Conservation (phyloP, 2,329 filamentous ascomycete species). For the Talaromyces rugulosus region DNA sequence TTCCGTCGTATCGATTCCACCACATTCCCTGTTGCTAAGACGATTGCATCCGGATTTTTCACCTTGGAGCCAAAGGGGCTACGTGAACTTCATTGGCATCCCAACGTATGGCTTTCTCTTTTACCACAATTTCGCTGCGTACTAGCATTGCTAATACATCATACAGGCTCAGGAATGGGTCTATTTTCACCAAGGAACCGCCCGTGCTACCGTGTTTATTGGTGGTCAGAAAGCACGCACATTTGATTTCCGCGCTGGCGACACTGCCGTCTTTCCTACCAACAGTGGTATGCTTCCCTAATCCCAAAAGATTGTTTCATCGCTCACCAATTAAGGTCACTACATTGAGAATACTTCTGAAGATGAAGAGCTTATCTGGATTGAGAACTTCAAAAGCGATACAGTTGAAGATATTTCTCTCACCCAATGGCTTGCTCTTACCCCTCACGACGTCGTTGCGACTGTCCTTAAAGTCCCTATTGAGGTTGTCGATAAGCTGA, state of each 20-base stretch:
- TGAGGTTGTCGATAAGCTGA: constrained; percentile 53
- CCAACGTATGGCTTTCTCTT: constrained; percentile 48
- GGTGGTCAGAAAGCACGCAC: constrained; percentile 59
- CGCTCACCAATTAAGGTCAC: constrained; percentile 41
- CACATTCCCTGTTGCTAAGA: constrained; percentile 64
- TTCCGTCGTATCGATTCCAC: constrained; percentile 63
- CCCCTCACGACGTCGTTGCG: constrained; percentile 59
- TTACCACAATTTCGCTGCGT: not conserved
- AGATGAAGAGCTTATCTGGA: constrained; percentile 61
- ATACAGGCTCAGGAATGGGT: constrained; percentile 64
- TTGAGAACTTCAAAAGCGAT: constrained; percentile 67
- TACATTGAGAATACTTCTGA: constrained; percentile 67
- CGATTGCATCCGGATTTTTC: constrained; percentile 62
- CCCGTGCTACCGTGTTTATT: constrained; percentile 61
- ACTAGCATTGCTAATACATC: not conserved
- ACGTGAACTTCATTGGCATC: constrained; percentile 67
- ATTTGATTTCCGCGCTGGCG: constrained; percentile 64
- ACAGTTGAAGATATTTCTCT: constrained; percentile 63
- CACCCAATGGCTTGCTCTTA: constrained; percentile 66
- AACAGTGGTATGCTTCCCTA: constrained; percentile 41
- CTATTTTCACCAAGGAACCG: constrained; percentile 63
- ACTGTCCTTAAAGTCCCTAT: constrained; percentile 57
- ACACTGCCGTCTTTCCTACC: constrained; percentile 65
- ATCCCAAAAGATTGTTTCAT: not conserved
- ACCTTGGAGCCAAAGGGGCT: constrained; percentile 60